Evolutionary conservation across 805 yeast genomes (phyloP).

Genomic region (Ogataea methylovora): DNA sequence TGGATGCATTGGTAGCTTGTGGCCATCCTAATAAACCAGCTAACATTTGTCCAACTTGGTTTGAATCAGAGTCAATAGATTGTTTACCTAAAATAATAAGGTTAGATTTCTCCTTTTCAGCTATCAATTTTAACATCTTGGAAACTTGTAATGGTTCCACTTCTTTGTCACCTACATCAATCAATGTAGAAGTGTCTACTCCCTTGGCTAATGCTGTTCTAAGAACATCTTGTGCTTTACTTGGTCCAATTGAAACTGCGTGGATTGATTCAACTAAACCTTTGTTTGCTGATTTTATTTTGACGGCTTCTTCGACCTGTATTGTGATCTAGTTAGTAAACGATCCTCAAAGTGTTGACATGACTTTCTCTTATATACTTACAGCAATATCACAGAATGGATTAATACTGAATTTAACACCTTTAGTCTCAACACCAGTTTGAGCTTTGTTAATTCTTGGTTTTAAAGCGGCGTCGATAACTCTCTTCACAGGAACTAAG

Average conservation of each 20-base stretch:
- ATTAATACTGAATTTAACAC: slow-evolving; percentile 87
- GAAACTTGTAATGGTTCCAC: slow-evolving; percentile 89
- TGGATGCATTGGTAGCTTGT: slow-evolving; percentile 91
- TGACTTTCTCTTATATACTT: slow-evolving; percentile 2
- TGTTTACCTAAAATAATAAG: slow-evolving; percentile 90
- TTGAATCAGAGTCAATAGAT: slow-evolving; percentile 91
- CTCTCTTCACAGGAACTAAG: slow-evolving; percentile 91
- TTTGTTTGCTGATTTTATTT: slow-evolving; percentile 61
- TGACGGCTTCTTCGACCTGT: slow-evolving; percentile 77
- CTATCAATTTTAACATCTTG: slow-evolving; percentile 68
- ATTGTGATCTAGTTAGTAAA: not conserved
- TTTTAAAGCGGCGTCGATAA: slow-evolving; percentile 86
- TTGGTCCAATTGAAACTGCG: slow-evolving; percentile 86
- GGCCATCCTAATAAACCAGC: slow-evolving; percentile 95
- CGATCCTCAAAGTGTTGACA: not conserved
- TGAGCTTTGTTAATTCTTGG: slow-evolving; percentile 86
- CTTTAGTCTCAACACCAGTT: slow-evolving; percentile 80
- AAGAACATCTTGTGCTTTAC: slow-evolving; percentile 80
- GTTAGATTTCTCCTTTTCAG: slow-evolving; percentile 64
- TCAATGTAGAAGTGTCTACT: slow-evolving; percentile 75
- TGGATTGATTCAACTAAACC: slow-evolving; percentile 71
- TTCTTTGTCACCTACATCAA: slow-evolving; percentile 61
- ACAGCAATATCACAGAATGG: slow-evolving; percentile 97
- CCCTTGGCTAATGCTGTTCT: slow-evolving; percentile 94
- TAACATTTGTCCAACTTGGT: slow-evolving; percentile 94